Evolutionary conservation across 202 grass and related monocot species (phyloP), one percentile per base, ranked within the genome.

Genomic region (Saccharum hybrid): DNA sequence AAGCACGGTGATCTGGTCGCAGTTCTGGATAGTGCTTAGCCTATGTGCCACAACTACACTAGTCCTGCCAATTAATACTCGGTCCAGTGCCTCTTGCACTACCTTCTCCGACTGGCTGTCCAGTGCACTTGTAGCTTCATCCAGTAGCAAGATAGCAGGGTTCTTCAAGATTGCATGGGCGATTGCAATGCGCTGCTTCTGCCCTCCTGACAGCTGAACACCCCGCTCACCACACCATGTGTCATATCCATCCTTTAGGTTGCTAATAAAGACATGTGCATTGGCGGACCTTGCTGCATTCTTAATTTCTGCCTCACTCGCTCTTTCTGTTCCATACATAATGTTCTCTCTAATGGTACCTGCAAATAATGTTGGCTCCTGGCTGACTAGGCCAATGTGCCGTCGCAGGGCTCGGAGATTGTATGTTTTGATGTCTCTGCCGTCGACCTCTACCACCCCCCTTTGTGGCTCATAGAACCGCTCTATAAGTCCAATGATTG

Each of bases 41-140:
- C 93, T 88, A 63, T 95, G 93, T 38, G 93, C 52, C 52, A 56
- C 93, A 30, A 95, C 90, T 14, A 95, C 74, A 45, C 90, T 95
- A 6, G 90, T 95, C 87, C 90, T 84, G 42, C 93, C 88, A 26
- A 95, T 77, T 83, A 88, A 89, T 46, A 95, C 77, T 61, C 86
- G 54, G 40, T 96, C 90, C 43, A 96, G 36, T 40, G 90, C 90
- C 37, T 91, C 86, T 57, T 93, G 93, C 37, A 96, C 90, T 26
- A 96, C 90, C 41, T 83, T 93, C 78, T 96, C 93, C 0, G 90
- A 96, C 77, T 92, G 90, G 68, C 86, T 93, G 57, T 96, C 90
- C 5, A 93, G 84, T 9, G 93, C 93, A 82, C 93, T 96, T 26
- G 90, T 96, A 37, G 93, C 93, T 83, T 92, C 93, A 45, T 95